Conservation (phyloP, 2,329 filamentous ascomycete species). For the Cryphonectria parasitica region DNA sequence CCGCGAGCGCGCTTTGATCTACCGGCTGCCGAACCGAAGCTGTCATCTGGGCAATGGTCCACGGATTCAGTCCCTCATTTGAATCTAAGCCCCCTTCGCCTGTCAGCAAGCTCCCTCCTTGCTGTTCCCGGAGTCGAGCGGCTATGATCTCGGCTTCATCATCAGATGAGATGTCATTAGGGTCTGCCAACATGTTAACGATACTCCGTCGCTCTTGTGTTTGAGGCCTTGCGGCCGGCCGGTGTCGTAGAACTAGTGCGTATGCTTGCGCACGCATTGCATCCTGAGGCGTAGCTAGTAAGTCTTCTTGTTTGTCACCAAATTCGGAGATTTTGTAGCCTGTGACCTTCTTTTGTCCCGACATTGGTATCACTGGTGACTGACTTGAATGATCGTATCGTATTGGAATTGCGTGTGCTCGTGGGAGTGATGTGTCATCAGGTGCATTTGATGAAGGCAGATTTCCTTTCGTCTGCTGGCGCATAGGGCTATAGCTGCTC, state of each 20-base stretch:
- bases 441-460: neutral
- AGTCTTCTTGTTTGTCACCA: neutral
- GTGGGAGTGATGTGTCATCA: neutral
- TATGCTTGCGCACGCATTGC: neutral
- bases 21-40: slow-evolving; percentile 27
- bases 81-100: slow-evolving; percentile 3
- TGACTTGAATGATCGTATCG: neutral
- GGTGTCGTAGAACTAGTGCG: neutral
- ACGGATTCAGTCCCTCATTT: slow-evolving; percentile 41
- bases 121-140: slow-evolving; percentile 1
- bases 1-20: neutral
- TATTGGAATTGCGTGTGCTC: neutral
- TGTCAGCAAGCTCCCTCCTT: neutral
- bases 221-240: neutral
- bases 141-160: slow-evolving; percentile 19
- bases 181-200: slow-evolving; percentile 27
- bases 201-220: slow-evolving; percentile 8
- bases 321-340: neutral
- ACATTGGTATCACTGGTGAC: neutral
- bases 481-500: neutral
- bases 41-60: slow-evolving; percentile 45
- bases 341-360: neutral
- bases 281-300: neutral
- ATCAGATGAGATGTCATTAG: slow-evolving; percentile 26
- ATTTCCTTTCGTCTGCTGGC: too few relatives aligned